A percentile compares a stretch with the other conserved stretches of the same genome.
phyloP scores from a whole-genome alignment of 192 early-diverging fungal species.

The Kappamyces sp. region DNA sequence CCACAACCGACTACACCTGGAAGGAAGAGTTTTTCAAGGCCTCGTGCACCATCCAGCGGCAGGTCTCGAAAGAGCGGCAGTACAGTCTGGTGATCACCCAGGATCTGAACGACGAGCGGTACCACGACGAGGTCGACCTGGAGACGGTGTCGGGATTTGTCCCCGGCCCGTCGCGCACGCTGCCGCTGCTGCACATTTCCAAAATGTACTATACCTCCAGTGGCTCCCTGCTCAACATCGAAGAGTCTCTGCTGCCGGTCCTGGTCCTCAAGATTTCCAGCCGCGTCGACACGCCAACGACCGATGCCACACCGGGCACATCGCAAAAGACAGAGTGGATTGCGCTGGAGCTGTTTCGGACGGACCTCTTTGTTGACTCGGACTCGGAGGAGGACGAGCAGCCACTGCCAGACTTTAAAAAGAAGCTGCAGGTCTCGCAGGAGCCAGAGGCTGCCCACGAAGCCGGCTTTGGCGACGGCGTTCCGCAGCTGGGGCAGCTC shows the following conservation, averaged over 20 bases:
- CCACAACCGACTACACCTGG: slow-evolving; percentile 65
- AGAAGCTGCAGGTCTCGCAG: not conserved
- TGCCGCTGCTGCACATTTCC: slow-evolving; percentile 23
- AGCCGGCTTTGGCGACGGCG: not conserved
- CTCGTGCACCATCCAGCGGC: slow-evolving; percentile 5
- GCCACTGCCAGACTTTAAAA: not conserved
- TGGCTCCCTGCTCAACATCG: slow-evolving; percentile 68
- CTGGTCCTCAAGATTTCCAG: slow-evolving; percentile 61
- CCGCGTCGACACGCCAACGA: not conserved
- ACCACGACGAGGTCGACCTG: slow-evolving; percentile 56
- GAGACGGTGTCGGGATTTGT: slow-evolving; percentile 18
- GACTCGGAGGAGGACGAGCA: slow-evolving; percentile 2
- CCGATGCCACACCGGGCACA: slow-evolving; percentile 14
- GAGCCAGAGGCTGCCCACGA: not conserved
- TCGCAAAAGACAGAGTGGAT: slow-evolving; percentile 21
- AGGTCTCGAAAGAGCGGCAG: slow-evolving; percentile 25
- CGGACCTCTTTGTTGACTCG: not conserved
- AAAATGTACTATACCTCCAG: slow-evolving; percentile 69
- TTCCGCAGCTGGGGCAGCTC: slow-evolving; percentile 27
- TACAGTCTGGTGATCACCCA: slow-evolving; percentile 58
- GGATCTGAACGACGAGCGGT: slow-evolving; percentile 69
- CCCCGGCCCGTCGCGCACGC: slow-evolving; percentile 26
- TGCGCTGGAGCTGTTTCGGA: slow-evolving; percentile 23
- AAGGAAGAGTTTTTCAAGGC: slow-evolving; percentile 68
- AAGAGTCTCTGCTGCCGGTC: slow-evolving; percentile 61